Evolutionary conservation across 257 asterid genomes (phyloP).

Genomic region (Anisodus tanguticus): DNA sequence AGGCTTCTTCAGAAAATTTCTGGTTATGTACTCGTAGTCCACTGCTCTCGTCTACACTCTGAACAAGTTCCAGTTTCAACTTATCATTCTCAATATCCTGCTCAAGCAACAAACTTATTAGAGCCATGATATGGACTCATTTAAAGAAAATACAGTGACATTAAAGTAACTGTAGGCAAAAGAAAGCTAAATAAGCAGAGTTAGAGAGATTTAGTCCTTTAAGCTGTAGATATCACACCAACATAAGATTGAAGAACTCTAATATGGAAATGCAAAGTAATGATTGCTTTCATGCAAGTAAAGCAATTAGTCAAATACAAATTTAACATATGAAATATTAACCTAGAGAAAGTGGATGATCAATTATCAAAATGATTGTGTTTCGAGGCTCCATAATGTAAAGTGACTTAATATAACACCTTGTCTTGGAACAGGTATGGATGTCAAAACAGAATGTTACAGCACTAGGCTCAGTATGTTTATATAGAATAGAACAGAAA

Average conservation of each 20-base stretch:
- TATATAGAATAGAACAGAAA: background rate
- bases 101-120: conserved; percentile 32
- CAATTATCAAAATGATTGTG: background rate
- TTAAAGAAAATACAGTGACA: conserved; percentile 14
- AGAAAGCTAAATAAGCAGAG: conserved; percentile 9
- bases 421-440: background rate
- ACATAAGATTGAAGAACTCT: background rate
- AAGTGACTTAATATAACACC: background rate
- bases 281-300: background rate
- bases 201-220: conserved; percentile 3
- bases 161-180: background rate
- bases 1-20: conserved; percentile 90
- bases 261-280: background rate
- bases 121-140: conserved; percentile 24
- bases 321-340: background rate
- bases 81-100: conserved; percentile 93
- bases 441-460: background rate
- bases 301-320: background rate
- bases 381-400: conserved; percentile 15
- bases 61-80: conserved; percentile 75
- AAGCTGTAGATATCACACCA: background rate
- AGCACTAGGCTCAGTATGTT: conserved; percentile 21
- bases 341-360: background rate
- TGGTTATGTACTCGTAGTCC: conserved; percentile 82
- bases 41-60: conserved; percentile 80